Conservation (phyloP, 2,329 filamentous ascomycete species). For the Neonectria magnoliae region DNA sequence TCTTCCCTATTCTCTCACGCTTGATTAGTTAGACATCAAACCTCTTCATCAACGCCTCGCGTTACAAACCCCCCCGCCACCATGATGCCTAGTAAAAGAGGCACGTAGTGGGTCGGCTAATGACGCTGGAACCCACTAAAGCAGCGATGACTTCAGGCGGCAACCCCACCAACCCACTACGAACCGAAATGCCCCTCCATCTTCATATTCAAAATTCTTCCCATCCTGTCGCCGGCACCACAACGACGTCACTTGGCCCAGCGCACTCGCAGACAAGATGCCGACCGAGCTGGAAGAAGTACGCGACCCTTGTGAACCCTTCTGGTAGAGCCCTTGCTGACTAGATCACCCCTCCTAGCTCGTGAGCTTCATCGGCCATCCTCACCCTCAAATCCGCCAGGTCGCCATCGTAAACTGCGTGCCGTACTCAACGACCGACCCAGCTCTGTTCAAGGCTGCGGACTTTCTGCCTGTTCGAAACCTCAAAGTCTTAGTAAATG, state of each 20-base stretch:
- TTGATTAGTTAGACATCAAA: not conserved
- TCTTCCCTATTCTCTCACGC: not conserved
- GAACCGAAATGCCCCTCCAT: constrained; percentile 42
- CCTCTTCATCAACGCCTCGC: not conserved
- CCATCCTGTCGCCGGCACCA: constrained; percentile 29
- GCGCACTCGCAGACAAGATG: constrained; percentile 58
- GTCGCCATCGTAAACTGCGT: constrained; percentile 88
- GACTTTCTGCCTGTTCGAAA: constrained; percentile 83
- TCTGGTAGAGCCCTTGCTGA: constrained; percentile 11
- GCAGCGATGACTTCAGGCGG: constrained; percentile 44
- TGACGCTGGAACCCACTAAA: constrained; percentile 36
- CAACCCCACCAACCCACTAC: constrained; percentile 42
- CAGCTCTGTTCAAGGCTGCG: constrained; percentile 84
- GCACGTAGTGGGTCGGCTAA: constrained; percentile 37
- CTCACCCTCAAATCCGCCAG: constrained; percentile 89
- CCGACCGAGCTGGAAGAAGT: constrained; percentile 82
- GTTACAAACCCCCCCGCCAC: constrained; percentile 21
- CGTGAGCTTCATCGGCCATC: constrained; percentile 92
- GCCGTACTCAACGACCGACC: constrained; percentile 79
- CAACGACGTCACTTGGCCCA: constrained; percentile 24
- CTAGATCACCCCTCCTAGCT: constrained; percentile 63
- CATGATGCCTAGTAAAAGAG: constrained; percentile 21
- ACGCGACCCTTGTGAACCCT: constrained; percentile 24
- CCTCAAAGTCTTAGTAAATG: constrained; percentile 85
- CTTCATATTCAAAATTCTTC: constrained; percentile 33